Percentiles rank a stretch among this genome's conserved stretches.
Evolutionary conservation across 2,329 filamentous ascomycete genomes (phyloP).

Genomic region (Aspergillus vadensis): DNA sequence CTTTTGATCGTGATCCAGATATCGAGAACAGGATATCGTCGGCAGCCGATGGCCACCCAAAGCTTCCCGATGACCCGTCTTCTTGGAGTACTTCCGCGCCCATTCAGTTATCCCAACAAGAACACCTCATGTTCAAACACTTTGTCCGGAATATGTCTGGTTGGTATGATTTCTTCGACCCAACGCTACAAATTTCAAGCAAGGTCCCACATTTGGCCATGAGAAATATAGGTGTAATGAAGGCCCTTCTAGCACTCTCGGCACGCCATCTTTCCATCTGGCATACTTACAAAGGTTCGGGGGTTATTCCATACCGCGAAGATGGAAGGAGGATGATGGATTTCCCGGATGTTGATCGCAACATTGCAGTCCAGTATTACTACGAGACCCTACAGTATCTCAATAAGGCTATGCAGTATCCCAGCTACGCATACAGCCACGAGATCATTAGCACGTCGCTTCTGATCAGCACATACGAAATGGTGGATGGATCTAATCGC

Average conservation of each 20-base stretch:
- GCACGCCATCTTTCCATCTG: constrained; percentile 53
- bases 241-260: constrained; percentile 59
- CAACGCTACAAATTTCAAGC: constrained; percentile 41
- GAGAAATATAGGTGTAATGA: constrained; percentile 59
- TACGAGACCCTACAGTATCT: constrained; percentile 65
- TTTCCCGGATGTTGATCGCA: constrained; percentile 32
- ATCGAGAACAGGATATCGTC: constrained; percentile 24
- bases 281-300: constrained; percentile 11
- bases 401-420: constrained; percentile 60
- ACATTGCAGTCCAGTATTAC: constrained; percentile 57
- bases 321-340: not conserved
- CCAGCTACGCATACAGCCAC: constrained; percentile 58
- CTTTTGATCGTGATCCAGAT: constrained; percentile 19
- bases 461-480: constrained; percentile 65
- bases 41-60: constrained; percentile 20
- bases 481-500: constrained; percentile 61
- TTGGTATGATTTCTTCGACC: constrained; percentile 50
- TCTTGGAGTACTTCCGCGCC: constrained; percentile 17
- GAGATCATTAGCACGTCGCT: constrained; percentile 63
- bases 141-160: constrained; percentile 28
- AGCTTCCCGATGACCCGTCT: constrained; percentile 15
- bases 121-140: constrained; percentile 17
- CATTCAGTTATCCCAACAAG: constrained; percentile 15
- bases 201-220: constrained; percentile 47
- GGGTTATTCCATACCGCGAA: not conserved